Evolutionary conservation across 768 basidiomycete species (phyloP), one percentile per base, ranked within the genome.

Genomic region (Serendipita sp.): DNA sequence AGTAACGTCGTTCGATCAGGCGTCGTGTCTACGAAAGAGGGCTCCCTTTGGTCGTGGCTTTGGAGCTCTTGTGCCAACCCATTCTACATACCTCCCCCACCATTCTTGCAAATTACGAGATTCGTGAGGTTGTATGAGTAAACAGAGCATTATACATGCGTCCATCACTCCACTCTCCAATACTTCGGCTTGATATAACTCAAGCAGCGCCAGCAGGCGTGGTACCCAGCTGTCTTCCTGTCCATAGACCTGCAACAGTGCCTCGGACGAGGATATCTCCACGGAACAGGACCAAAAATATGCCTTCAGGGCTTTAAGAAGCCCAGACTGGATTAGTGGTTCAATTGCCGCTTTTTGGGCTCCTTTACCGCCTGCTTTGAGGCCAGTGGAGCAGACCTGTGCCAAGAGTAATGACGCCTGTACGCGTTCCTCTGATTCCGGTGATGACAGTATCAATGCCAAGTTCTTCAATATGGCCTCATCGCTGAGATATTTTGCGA

Each of bases 181-280:
- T n/a, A 60, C 18, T 37, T 60, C 56, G 30, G 28, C 34, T 30
- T 32, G 56, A 30, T 60, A 60, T n/a, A 60, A 35, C 4, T 60
- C 56, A 10, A 60, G 37, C 28, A 60, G 16, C 16, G 56, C 16
- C 24, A 60, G 56, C n/a, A 60, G 18, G 8, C 56, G 56, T 37
- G 56, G 56, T 8, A 60, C 56, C 56, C 56, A 60, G 35, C 18
- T 38, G 37, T 60, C 56, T 60, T 60, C 30, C n/a, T 37, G 56
- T 28, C 56, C 37, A 38, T 32, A 60, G 8, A 38, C 28, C 56
- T 28, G 34, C 16, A 35, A 4, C 18, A 35, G 28, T 3, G 16
- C 37, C 18, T 32, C 28, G 8, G 4, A 11, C 16, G 56, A 30
- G 3, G 56, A 60, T 38, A 37, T 38, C 24, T n/a, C 34, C n/a